Evolutionary conservation across 371 early-diverging fungal species (phyloP).

Genomic region (Rhizomucor pusillus): DNA sequence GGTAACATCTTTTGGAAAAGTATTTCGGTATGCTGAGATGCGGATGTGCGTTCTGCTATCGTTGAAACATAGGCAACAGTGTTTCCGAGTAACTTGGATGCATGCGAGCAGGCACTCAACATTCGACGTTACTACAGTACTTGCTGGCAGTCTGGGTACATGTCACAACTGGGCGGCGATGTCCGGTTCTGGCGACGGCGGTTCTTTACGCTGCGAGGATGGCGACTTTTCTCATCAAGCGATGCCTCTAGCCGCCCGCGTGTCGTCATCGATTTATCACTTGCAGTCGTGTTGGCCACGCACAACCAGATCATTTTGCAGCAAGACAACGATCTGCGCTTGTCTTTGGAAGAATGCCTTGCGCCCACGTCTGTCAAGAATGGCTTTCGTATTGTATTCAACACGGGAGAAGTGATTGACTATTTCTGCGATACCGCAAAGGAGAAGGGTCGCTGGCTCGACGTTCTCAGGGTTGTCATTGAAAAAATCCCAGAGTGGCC

Average conservation of each 20-base stretch:
- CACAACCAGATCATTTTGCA: conserved; percentile 14
- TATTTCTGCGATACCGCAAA: conserved; percentile 29
- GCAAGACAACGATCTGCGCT: neutral
- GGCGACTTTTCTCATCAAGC: conserved; percentile 20
- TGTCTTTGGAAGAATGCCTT: conserved; percentile 7
- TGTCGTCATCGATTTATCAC: conserved; percentile 24
- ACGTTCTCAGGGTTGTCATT: conserved; percentile 20
- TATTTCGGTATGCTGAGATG: too few relatives aligned
- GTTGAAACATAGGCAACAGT: neutral
- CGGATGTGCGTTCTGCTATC: too few relatives aligned
- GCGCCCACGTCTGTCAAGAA: conserved; percentile 23
- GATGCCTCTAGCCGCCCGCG: conserved; percentile 16
- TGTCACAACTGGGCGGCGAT: conserved; percentile 33
- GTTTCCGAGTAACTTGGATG: conserved; percentile 19
- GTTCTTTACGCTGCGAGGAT: conserved; percentile 19
- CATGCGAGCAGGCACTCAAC: conserved; percentile 31
- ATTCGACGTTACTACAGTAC: conserved; percentile 29
- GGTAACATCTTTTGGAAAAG: too few relatives aligned
- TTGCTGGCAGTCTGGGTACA: conserved; percentile 33
- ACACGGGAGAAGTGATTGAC: conserved; percentile 26
- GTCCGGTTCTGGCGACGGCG: conserved; percentile 30
- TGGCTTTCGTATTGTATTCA: conserved; percentile 22
- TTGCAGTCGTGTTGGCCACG: conserved; percentile 16
- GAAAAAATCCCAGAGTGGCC: conserved; percentile 18
- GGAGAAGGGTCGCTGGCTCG: conserved; percentile 25